phyloP scores from a whole-genome alignment of 495 filamentous ascomycete species.

The Aspergillus coremiiformis region DNA sequence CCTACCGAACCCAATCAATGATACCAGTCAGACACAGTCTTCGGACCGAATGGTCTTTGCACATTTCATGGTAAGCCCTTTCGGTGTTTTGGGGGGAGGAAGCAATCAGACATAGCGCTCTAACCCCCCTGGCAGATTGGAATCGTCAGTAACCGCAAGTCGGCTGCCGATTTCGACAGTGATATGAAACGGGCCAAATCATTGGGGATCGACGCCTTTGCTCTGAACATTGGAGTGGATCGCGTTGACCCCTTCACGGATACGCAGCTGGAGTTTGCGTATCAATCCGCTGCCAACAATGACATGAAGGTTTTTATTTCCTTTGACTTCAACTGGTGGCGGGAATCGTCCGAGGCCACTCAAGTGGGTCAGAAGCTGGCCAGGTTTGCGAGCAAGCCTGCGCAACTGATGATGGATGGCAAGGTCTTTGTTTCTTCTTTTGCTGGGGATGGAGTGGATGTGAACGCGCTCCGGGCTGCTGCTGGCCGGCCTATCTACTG shows the following conservation, averaged over 20 bases:
- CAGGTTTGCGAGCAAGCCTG: constrained; percentile 35
- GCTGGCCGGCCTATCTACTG: constrained; percentile 43
- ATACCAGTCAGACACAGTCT: neutral
- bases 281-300: constrained; percentile 48
- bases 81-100: too few relatives aligned
- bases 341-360: constrained; percentile 21
- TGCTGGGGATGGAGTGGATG: constrained; percentile 41
- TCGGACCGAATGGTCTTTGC: constrained; percentile 41
- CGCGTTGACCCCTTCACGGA: constrained; percentile 41
- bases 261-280: constrained; percentile 45
- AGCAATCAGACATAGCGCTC: neutral
- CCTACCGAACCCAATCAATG: neutral
- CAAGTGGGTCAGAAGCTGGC: constrained; percentile 39
- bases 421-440: constrained; percentile 50
- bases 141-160: constrained; percentile 39
- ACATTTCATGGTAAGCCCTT: constrained; percentile 48
- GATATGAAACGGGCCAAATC: constrained; percentile 49
- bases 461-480: constrained; percentile 30
- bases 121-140: constrained; percentile 35
- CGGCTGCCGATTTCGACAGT: constrained; percentile 42
- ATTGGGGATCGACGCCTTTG: constrained; percentile 51
- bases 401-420: constrained; percentile 47
- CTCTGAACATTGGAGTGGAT: constrained; percentile 49
- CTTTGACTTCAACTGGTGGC: constrained; percentile 51
- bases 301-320: constrained; percentile 53